Base-by-base conservation (phyloP, 805 yeast genomes). In the Pichia nanzhaoensis region DNA sequence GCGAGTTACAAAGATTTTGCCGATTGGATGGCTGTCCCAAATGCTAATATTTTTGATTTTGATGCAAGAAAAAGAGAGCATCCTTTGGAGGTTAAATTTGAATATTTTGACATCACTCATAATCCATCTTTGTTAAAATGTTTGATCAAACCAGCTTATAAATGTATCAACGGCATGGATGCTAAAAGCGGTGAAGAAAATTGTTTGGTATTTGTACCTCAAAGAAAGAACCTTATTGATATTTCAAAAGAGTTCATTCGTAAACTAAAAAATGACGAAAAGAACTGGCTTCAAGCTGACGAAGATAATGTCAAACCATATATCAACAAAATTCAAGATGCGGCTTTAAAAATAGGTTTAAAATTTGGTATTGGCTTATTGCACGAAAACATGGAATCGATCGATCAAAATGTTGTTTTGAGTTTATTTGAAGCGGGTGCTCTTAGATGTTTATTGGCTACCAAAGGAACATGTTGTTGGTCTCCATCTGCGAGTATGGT, bases 21-120 rank as follows among this genome's bases (percentile, higher is more conserved):
- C 1, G 86, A 82, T 44, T 93, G 98, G 96, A 63, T 93, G 24
- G 95, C 93, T 2, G 81, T 84, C 21, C 54, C 72, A 1, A 82
- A 78, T 54, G 66, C 63, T 18, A 70, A 78, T 40, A 70, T 81
- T 5, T 87, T 71, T 67, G 89, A 88, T 55, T 89, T 84, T 58
- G 73, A 78, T 16, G 80, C 95, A 0, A 67, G 67, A 41, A 82
- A 79, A 37, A 68, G 91, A 46, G 65, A 68, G 8, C 58, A 65
- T 36, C 78, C 84, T 3, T 54, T 87, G 13, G 77, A 74, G 45
- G 77, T 84, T 18, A 81, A 72, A 51, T 55, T 84, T 37, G 77
- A 74, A 45, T 69, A 75, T 4, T 68, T 68, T 41, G 67, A 63
- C 17, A 69, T 71, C 33, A 57, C 62, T n/a, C 78, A 75, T 49